Evolutionary conservation across 208 protist species (phyloP), one percentile per base, ranked within the genome.

Genomic region (Acanthamoeba sp.): DNA sequence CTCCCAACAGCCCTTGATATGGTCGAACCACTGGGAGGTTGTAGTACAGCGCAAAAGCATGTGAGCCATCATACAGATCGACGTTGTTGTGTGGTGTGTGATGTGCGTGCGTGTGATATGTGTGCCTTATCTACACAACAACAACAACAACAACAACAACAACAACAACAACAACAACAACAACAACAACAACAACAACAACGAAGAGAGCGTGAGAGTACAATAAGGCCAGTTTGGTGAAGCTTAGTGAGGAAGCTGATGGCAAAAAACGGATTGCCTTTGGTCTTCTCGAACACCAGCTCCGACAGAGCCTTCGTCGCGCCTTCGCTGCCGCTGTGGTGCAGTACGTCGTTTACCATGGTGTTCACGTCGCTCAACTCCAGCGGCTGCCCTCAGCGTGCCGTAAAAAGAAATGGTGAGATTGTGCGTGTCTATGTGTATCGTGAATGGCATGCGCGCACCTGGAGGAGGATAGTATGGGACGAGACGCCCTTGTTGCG

Each of bases 191-290:
- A n/a, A n/a, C n/a, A n/a, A n/a, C n/a, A n/a, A n/a, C n/a, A n/a
- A n/a, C n/a, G n/a, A n/a, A 32, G 29, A 42, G 36, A n/a, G 59
- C 3, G 38, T 89, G 36, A n/a, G 59, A 1, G 38, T 89, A 91
- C 85, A 20, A 91, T 91, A 24, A 91, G 62, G 2, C 36, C 42
- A 36, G 85, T 48, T 29, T 91, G 85, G 62, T 91, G 62, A 24
- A 91, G 85, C 62, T 91, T 91, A 38, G 85, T 91, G 22, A 91
- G 85, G 62, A 91, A 91, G 42, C 85, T 91, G 42, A 91, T 91
- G 52, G 85, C 42, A 22, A 91, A 91, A n/a, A 91, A 91, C 6
- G 85, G 85, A 29, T 91, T 91, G 18, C 85, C 85, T 34, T 91
- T 66, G 52, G 85, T 91, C 62, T 91, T 91, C 27, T 32, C 38